A percentile compares a stretch with the other conserved stretches of the same genome.
phyloP scores from a whole-genome alignment of 768 basidiomycete species.

The Gloeopeniophorella convolvens region DNA sequence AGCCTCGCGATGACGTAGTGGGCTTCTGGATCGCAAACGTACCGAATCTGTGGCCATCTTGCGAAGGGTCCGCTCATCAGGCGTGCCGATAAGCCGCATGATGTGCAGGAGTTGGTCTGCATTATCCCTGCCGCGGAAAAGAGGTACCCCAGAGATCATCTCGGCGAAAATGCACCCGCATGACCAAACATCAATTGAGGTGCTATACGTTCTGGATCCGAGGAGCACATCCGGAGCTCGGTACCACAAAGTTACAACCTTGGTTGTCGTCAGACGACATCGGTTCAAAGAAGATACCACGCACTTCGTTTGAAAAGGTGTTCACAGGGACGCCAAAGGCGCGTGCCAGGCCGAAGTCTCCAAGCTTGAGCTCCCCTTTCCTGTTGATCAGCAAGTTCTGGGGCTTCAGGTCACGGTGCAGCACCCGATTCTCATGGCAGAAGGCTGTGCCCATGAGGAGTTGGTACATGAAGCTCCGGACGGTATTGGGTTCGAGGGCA shows the following conservation, averaged over 20 bases:
- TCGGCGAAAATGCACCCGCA: constrained; percentile 99
- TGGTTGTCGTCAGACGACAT: constrained; percentile 7
- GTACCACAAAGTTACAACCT: constrained; percentile 99
- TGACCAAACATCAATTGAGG: constrained; percentile 98
- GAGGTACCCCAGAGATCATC: constrained; percentile 96
- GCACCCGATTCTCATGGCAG: constrained; percentile 96
- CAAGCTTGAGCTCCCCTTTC: constrained; percentile 94
- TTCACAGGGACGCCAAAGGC: constrained; percentile 99
- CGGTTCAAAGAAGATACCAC: constrained; percentile 15
- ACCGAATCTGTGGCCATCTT: constrained; percentile 91
- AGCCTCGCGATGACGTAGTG: constrained; percentile 2
- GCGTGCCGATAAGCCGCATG: constrained; percentile 95
- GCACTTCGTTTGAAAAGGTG: constrained; percentile 94
- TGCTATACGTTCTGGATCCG: constrained; percentile 95
- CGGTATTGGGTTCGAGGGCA: constrained; percentile 79
- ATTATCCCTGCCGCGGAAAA: constrained; percentile 96
- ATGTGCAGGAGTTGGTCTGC: constrained; percentile 97
- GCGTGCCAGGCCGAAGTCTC: constrained; percentile 95
- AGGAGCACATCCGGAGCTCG: constrained; percentile 96
- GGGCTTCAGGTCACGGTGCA: constrained; percentile 97
- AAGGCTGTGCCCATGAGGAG: constrained; percentile 95
- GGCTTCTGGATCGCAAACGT: constrained; percentile 26
- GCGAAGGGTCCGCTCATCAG: constrained; percentile 77
- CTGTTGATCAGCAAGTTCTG: constrained; percentile 97
- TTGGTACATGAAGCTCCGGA: constrained; percentile 97